These are phyloP conservation scores for Pascua sp. DNA, from an alignment of 1,284 basidiomycete species.

Conservation along the genomic window DNA sequence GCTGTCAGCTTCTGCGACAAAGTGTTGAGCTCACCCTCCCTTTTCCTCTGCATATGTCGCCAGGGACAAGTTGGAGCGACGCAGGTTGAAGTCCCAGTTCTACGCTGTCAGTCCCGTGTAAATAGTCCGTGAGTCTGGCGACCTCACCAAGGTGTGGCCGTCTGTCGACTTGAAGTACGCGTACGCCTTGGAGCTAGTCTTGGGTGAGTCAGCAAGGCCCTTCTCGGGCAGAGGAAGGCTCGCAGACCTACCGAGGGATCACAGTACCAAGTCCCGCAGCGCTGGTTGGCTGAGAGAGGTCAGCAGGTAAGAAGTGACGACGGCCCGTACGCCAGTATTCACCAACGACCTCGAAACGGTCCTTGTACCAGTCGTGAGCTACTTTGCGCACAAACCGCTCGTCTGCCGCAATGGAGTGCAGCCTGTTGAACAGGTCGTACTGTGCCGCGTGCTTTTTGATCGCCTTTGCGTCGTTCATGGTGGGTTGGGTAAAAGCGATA, in stretches of 20 bases:
- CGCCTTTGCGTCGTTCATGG: slow-evolving; percentile 25
- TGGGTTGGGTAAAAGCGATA: neutral
- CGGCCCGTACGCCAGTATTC: slow-evolving; percentile 8
- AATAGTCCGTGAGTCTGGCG: neutral
- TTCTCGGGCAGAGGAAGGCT: neutral
- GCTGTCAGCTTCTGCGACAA: neutral
- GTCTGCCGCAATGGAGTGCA: slow-evolving; percentile 80
- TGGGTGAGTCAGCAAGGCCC: slow-evolving; percentile 30
- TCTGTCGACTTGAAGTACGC: slow-evolving; percentile 98
- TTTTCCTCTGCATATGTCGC: slow-evolving; percentile 59
- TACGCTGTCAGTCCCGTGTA: slow-evolving; percentile 8
- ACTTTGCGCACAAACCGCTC: slow-evolving; percentile 65
- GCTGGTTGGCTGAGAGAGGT: slow-evolving; percentile 68
- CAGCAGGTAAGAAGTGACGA: neutral
- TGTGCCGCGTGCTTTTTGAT: slow-evolving; percentile 43
- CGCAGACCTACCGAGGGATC: slow-evolving; percentile 56
- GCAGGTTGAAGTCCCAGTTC: slow-evolving; percentile 79
- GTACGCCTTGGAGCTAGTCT: slow-evolving; percentile 36
- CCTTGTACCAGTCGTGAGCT: slow-evolving; percentile 53
- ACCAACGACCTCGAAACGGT: slow-evolving; percentile 41
- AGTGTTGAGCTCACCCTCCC: slow-evolving; percentile 57
- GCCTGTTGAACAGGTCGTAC: slow-evolving; percentile 71
- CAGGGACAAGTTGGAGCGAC: slow-evolving; percentile 80
- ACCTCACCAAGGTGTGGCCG: slow-evolving; percentile 67
- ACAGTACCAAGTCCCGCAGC: slow-evolving; percentile 93